Evolutionary conservation across 2,329 filamentous ascomycete species (phyloP).

Genomic region (Allantophomopsis cytisporea): DNA sequence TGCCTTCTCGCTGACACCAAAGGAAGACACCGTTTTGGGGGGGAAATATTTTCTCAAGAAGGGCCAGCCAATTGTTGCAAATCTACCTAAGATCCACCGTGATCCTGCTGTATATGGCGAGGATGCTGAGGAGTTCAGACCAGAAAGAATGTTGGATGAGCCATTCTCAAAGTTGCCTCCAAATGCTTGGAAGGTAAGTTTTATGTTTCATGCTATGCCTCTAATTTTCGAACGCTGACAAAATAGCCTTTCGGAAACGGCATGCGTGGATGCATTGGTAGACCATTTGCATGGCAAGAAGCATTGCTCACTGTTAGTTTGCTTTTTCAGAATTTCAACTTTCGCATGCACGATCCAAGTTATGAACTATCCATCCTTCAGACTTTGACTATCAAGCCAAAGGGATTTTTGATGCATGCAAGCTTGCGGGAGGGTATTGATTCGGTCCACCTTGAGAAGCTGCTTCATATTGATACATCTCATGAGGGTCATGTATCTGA

Average conservation of each 20-base stretch:
- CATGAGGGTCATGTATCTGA: constrained; percentile 1
- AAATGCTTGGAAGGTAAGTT: constrained; percentile 40
- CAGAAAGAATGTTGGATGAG: constrained; percentile 59
- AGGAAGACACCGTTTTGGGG: constrained; percentile 36
- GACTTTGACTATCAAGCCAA: constrained; percentile 47
- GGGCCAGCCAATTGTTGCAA: constrained; percentile 30
- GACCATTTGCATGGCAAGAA: constrained; percentile 65
- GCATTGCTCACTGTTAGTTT: constrained; percentile 45
- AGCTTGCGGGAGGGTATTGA: constrained; percentile 35
- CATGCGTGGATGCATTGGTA: constrained; percentile 55
- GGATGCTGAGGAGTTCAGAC: constrained; percentile 50
- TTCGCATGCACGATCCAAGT: constrained; percentile 43
- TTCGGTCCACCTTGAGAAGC: constrained; percentile 24
- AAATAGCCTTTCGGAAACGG: constrained; percentile 57
- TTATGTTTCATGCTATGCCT: background rate
- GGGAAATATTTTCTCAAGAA: constrained; percentile 44
- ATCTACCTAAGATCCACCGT: constrained; percentile 40
- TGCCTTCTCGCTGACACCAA: constrained; percentile 36
- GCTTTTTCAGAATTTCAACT: constrained; percentile 58
- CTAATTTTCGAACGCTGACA: background rate
- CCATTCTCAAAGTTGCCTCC: constrained; percentile 49
- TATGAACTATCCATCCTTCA: constrained; percentile 40
- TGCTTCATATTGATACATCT: constrained; percentile 11
- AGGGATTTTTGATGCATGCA: constrained; percentile 48
- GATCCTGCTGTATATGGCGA: constrained; percentile 52